Evolutionary conservation across 257 asterid genomes (phyloP).

Genomic region (Solanum chilense): DNA sequence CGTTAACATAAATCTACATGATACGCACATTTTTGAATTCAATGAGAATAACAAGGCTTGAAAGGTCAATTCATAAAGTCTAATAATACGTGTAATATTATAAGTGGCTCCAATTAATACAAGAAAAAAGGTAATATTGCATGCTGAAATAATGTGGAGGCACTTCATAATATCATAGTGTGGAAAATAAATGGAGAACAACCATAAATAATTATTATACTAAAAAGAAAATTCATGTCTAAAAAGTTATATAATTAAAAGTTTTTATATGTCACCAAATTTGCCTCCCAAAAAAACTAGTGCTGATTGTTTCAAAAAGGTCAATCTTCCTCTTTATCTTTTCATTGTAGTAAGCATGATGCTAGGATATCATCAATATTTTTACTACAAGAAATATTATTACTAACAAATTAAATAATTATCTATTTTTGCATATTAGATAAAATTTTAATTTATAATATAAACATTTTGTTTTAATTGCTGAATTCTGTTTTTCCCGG

Average conservation of each 20-base stretch:
- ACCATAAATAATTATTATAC: neutral
- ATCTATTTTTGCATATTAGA: too few relatives aligned
- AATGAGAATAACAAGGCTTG: neutral
- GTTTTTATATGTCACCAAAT: neutral
- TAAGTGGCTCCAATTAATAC: neutral
- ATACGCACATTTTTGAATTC: neutral
- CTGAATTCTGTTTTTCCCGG: too few relatives aligned
- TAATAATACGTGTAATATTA: neutral
- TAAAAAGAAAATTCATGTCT: neutral
- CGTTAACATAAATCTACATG: fast-evolving
- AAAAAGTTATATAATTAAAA: neutral
- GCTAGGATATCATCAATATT: neutral
- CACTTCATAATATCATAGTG: neutral
- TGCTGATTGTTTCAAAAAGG: neutral
- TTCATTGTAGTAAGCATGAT: neutral
- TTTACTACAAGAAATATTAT: too few relatives aligned
- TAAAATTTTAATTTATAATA: too few relatives aligned
- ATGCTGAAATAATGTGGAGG: neutral
- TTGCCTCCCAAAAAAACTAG: neutral
- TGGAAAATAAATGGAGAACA: neutral
- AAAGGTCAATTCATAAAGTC: neutral
- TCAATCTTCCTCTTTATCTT: neutral
- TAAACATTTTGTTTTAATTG: too few relatives aligned
- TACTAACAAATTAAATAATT: too few relatives aligned
- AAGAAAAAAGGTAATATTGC: neutral